phyloP scores from a whole-genome alignment of 805 yeast species.

The Sugiyamaella marilandica region DNA sequence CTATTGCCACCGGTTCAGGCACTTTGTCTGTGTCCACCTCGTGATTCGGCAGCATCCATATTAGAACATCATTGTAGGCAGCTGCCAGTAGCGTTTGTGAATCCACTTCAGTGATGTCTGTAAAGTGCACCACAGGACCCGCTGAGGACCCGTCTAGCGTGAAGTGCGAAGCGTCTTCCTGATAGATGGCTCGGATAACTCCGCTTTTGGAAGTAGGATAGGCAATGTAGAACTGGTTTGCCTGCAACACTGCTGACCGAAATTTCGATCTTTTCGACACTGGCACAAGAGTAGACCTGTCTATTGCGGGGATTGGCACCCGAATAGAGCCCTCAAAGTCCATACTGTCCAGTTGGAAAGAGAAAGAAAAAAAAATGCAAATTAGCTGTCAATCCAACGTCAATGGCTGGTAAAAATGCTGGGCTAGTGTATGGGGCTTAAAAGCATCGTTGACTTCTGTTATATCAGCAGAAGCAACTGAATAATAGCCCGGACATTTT shows the following conservation, averaged over 20 bases:
- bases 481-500: too few relatives aligned
- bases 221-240: slow-evolving; percentile 18
- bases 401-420: too few relatives aligned
- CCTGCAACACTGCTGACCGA: slow-evolving; percentile 12
- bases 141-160: slow-evolving; percentile 8
- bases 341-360: neutral
- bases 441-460: too few relatives aligned
- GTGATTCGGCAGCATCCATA: slow-evolving; percentile 1
- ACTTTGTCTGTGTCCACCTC: slow-evolving; percentile 3
- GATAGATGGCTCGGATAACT: slow-evolving; percentile 20
- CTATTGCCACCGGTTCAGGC: neutral
- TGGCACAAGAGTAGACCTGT: slow-evolving; percentile 11
- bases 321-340: neutral
- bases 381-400: too few relatives aligned
- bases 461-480: too few relatives aligned
- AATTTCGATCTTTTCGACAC: slow-evolving; percentile 19
- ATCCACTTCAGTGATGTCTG: neutral
- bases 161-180: slow-evolving; percentile 19
- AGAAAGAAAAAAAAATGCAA: too few relatives aligned
- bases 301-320: neutral
- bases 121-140: neutral
- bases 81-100: slow-evolving; percentile 6
- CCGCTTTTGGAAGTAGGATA: slow-evolving; percentile 23
- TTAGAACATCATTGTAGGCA: neutral
- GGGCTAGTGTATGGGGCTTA: too few relatives aligned